Percentiles rank a stretch among this genome's conserved stretches.
These are phyloP conservation scores for Lichtheimia ornata DNA, from an alignment of 371 early-diverging fungal species.

Conservation along the genomic window DNA sequence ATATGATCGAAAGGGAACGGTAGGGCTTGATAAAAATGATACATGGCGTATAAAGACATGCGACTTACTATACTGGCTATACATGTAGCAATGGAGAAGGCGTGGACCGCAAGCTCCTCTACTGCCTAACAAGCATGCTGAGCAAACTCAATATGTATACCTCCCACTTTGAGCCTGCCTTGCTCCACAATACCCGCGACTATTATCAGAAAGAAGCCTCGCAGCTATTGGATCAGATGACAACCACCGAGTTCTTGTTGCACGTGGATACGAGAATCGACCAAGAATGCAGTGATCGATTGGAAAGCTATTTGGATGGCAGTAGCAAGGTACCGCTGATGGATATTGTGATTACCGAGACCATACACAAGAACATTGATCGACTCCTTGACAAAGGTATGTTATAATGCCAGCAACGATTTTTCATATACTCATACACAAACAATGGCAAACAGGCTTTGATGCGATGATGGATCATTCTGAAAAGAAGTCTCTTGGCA, in stretches of 20 bases:
- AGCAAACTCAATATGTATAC: slow-evolving; percentile 75
- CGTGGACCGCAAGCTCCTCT: slow-evolving; percentile 59
- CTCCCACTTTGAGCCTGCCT: slow-evolving; percentile 66
- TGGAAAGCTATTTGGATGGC: slow-evolving; percentile 68
- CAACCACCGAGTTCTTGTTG: slow-evolving; percentile 62
- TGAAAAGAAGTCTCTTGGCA: slow-evolving; percentile 57
- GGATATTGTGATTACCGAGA: slow-evolving; percentile 59
- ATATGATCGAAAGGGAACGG: slow-evolving; percentile 58
- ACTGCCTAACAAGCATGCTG: slow-evolving; percentile 75
- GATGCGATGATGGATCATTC: slow-evolving; percentile 65
- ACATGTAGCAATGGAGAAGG: slow-evolving; percentile 50
- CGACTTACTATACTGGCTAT: neutral
- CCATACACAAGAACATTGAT: slow-evolving; percentile 64
- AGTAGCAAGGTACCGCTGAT: slow-evolving; percentile 65
- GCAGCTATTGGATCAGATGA: slow-evolving; percentile 41
- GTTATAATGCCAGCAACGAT: neutral
- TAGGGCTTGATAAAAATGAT: slow-evolving; percentile 9
- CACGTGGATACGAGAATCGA: slow-evolving; percentile 66
- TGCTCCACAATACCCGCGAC: slow-evolving; percentile 61
- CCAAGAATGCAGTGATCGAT: slow-evolving; percentile 61
- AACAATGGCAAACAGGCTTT: slow-evolving; percentile 58
- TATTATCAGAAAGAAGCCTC: slow-evolving; percentile 73
- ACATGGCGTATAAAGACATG: neutral
- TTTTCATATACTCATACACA: neutral
- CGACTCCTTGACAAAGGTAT: slow-evolving; percentile 65